Conservation (phyloP, 208 protist species). For the Wallacemonas rigidus region DNA sequence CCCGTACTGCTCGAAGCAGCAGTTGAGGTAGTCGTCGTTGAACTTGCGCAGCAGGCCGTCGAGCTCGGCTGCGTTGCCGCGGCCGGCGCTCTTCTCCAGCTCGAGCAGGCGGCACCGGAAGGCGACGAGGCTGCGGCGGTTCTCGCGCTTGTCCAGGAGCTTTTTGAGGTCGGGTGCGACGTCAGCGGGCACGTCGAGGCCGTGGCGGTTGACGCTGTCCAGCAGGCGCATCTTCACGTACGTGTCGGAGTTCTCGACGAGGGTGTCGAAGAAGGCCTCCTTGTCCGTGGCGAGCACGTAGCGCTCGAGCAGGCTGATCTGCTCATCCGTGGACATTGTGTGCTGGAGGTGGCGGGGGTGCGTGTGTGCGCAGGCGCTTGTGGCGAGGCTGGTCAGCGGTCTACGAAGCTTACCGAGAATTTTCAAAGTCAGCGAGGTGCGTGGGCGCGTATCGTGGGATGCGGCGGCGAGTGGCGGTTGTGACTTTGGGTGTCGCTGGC, state of each 20-base stretch:
- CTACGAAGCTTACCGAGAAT: no score
- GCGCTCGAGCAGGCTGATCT: slow-evolving; percentile 15
- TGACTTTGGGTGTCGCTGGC: no score
- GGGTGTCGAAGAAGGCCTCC: slow-evolving; percentile 17
- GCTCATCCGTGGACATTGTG: background rate
- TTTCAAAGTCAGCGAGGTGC: no score
- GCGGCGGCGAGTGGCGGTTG: no score
- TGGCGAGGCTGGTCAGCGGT: no score
- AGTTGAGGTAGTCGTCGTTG: slow-evolving; percentile 17
- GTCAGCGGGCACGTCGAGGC: slow-evolving; percentile 20
- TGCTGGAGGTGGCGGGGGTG: background rate
- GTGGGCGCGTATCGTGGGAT: no score
- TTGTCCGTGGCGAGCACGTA: slow-evolving; percentile 20
- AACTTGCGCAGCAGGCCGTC: background rate
- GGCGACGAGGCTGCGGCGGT: background rate
- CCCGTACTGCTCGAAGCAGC: slow-evolving; percentile 3
- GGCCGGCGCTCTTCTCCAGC: background rate
- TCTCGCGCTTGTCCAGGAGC: background rate
- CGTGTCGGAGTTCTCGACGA: slow-evolving; percentile 13
- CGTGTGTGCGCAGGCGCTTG: no score
- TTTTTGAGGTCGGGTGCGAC: background rate
- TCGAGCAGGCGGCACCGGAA: slow-evolving; percentile 10
- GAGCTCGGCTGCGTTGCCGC: background rate
- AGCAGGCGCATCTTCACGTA: slow-evolving; percentile 10
- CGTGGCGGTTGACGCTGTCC: slow-evolving; percentile 17